Conservation (phyloP, 768 basidiomycete species). For the Megacollybia marginata region DNA sequence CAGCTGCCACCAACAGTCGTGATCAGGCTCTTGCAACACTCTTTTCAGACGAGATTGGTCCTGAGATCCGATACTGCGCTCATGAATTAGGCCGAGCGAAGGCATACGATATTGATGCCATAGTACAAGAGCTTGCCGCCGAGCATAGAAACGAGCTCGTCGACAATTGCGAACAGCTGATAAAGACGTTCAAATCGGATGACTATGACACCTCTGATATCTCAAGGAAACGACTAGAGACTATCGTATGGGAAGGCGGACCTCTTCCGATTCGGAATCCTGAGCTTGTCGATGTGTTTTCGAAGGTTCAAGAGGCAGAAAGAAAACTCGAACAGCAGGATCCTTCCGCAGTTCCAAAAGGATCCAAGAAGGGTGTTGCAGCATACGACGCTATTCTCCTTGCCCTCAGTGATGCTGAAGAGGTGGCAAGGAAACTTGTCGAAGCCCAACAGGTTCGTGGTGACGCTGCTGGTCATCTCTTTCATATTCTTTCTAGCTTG, state of each 20-base stretch:
- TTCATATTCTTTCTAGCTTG: conserved; percentile 21
- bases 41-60: conserved; percentile 81
- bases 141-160: conserved; percentile 55
- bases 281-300: conserved; percentile 81
- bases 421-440: conserved; percentile 67
- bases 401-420: conserved; percentile 86
- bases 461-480: neutral
- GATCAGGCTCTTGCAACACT: conserved; percentile 84
- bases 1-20: conserved; percentile 57
- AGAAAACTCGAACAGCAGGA: conserved; percentile 37
- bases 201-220: conserved; percentile 29
- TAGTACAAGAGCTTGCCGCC: conserved; percentile 57
- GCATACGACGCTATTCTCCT: conserved; percentile 82
- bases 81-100: conserved; percentile 76
- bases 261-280: conserved; percentile 83
- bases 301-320: conserved; percentile 78
- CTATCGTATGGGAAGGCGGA: conserved; percentile 73
- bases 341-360: conserved; percentile 24
- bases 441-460: conserved; percentile 73
- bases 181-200: conserved; percentile 44
- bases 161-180: conserved; percentile 49
- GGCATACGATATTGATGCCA: conserved; percentile 76
- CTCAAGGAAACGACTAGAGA: conserved; percentile 42
- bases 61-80: conserved; percentile 88
- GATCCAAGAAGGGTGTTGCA: conserved; percentile 71